phyloP scores from a whole-genome alignment of 768 basidiomycete genomes.

The Mycena floridula region DNA sequence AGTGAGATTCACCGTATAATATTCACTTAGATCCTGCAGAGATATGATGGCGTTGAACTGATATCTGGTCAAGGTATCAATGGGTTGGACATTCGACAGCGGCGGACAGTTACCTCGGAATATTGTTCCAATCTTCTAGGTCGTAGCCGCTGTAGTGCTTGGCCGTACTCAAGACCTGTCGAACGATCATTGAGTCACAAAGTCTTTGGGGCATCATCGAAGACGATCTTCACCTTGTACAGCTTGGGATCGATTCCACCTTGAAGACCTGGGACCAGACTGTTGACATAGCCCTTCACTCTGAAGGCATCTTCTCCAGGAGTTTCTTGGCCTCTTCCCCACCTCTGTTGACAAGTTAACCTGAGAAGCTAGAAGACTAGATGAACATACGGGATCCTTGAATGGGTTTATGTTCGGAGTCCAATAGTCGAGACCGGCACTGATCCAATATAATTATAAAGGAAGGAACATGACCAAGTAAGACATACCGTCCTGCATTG shows the following conservation, averaged over 20 bases:
- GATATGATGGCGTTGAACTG: constrained; percentile 47
- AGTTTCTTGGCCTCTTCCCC: constrained; percentile 59
- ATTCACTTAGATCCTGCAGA: constrained; percentile 46
- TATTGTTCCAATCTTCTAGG: constrained; percentile 49
- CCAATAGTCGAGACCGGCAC: constrained; percentile 49
- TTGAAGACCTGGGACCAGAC: constrained; percentile 48
- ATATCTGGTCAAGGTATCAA: too few species aligned
- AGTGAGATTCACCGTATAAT: neutral
- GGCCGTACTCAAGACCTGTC: constrained; percentile 22
- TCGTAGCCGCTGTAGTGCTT: constrained; percentile 60
- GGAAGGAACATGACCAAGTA: too few species aligned
- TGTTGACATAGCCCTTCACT: constrained; percentile 45
- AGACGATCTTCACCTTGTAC: constrained; percentile 40
- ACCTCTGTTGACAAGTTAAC: too few species aligned
- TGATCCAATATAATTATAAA: too few species aligned
- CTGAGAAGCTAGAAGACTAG: too few species aligned
- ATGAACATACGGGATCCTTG: constrained; percentile 57
- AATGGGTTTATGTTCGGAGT: constrained; percentile 56
- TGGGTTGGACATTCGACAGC: constrained; percentile 18
- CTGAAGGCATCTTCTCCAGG: constrained; percentile 57
- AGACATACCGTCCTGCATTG: constrained; percentile 38
- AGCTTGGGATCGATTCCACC: constrained; percentile 49
- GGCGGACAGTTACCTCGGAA: constrained; percentile 36
- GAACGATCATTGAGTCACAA: too few species aligned
- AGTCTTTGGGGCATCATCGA: too few species aligned